Evolutionary conservation across 768 basidiomycete species (phyloP).

Genomic region (Suillus plorans): DNA sequence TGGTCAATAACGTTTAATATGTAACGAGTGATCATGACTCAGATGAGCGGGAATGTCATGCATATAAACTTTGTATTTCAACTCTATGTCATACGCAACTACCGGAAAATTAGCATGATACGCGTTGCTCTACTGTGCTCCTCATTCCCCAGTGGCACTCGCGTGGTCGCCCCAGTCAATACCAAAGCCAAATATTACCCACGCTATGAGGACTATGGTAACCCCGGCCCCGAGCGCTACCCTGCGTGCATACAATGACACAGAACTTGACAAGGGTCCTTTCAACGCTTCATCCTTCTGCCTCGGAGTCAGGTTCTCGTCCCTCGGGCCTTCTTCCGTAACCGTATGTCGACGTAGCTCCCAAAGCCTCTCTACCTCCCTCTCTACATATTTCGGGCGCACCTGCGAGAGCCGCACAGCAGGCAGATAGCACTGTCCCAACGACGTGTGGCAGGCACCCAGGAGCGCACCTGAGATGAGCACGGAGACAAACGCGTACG

Average conservation of each 20-base stretch:
- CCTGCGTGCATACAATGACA: constrained; percentile 19
- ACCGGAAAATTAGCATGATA: no score
- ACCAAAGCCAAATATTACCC: constrained; percentile 43
- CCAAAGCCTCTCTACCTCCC: constrained; percentile 31
- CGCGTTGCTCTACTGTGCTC: no score
- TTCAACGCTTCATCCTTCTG: constrained; percentile 8
- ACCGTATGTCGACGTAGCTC: constrained; percentile 9
- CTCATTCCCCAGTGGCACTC: constrained; percentile 20
- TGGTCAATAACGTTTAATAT: no score
- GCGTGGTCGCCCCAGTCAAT: constrained; percentile 43
- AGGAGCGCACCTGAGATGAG: constrained; percentile 34
- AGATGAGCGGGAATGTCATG: no score
- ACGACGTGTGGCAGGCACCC: constrained; percentile 25
- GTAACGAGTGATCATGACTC: no score
- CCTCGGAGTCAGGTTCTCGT: not conserved
- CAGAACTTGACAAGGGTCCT: not conserved
- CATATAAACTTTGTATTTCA: no score
- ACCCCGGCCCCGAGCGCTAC: constrained; percentile 20
- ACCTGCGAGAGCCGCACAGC: constrained; percentile 40
- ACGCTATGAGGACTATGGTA: constrained; percentile 35
- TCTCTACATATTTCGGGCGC: constrained; percentile 26
- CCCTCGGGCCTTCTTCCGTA: not conserved
- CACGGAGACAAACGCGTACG: constrained; percentile 38
- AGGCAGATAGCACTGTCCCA: constrained; percentile 28
- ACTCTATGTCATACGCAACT: no score